Percentiles rank a stretch among this genome's conserved stretches.
Conservation (phyloP, 371 early-diverging fungal species). For the Mortierella sp. region DNA sequence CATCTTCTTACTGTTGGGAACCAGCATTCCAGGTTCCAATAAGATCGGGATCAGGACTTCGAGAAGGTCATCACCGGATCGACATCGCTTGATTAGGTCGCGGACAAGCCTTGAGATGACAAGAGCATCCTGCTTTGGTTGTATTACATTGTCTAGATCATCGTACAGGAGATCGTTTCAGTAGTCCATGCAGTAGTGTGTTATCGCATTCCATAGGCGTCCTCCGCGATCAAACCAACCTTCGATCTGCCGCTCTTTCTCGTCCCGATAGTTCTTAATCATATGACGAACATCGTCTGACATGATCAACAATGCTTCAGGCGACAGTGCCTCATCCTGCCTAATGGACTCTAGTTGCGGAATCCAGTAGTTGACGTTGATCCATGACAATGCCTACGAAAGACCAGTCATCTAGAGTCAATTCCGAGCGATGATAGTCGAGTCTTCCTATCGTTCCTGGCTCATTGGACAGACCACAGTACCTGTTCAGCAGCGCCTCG, state of each 20-base stretch:
- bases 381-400: constrained; percentile 44
- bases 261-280: constrained; percentile 19
- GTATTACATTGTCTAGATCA: constrained; percentile 24
- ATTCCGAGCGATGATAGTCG: not conserved
- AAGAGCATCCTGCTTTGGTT: constrained; percentile 32
- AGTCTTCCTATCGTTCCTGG: not conserved
- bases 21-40: constrained; percentile 48
- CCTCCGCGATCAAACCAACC: constrained; percentile 11
- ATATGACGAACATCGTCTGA: constrained; percentile 29
- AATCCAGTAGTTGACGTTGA: constrained; percentile 51
- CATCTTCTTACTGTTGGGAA: constrained; percentile 40
- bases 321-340: constrained; percentile 36
- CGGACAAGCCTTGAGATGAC: constrained; percentile 19
- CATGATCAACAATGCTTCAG: constrained; percentile 32
- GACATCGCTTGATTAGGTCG: constrained; percentile 41
- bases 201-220: too few relatives aligned
- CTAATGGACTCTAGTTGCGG: constrained; percentile 35
- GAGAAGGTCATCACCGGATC: constrained; percentile 41
- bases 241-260: constrained; percentile 36
- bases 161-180: too few relatives aligned
- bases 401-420: not conserved
- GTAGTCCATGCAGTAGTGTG: too few relatives aligned
- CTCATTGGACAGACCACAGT: not conserved
- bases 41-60: constrained; percentile 28
- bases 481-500: constrained; percentile 54